Base-by-base conservation (phyloP, 2,329 filamentous ascomycete species). In the Aspergillus sp. region DNA sequence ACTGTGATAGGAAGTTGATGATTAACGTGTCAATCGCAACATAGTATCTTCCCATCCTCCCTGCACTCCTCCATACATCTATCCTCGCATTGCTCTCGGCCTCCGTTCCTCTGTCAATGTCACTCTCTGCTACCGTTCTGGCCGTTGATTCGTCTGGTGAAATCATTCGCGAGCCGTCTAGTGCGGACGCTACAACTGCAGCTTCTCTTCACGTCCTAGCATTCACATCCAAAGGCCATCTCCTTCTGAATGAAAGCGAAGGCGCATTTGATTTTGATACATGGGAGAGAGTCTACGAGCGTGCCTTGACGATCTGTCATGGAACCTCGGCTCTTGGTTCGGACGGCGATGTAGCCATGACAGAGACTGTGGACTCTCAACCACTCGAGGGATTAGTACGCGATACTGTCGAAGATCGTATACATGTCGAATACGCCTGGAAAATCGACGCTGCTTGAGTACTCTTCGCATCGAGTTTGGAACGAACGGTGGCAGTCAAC, bases 171-270 rank as follows among this genome's bases (percentile, higher is more conserved):
- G 84, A 89, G 58, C 92, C 92, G 7, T 86, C 85, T 4, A 82
- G 87, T 6, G 81, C 85, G 23, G 83, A 91, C 63, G 82, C 89
- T 50, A 82, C 87, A 66, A 78, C 80, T 50, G 89, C 90, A 11
- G 83, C 80, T 59, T 96, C 92, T 5, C 79, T 91, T 23, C 94
- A 97, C 74, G 91, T 91, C n/a, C 83, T 97, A 61, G 90, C 88
- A 6, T 96, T 95, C 74, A 89, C 89, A n/a, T 88, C 89, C 1
- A 82, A 87, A 55, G 86, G 89, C 8, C 87, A 91, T 62, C 80
- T 96, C 55, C 78, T 97, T 23, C 78, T 97, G 47, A 88, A 86
- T 38, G 91, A 97, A 78, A 96, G 92, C 71, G 88, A 94, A 70
- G 94, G 94, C 0, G 79, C 80, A 3, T 98, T 97, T 73, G 86